Evolutionary conservation across 139 green algal species (phyloP).

Genomic region (Gonium pectorale): DNA sequence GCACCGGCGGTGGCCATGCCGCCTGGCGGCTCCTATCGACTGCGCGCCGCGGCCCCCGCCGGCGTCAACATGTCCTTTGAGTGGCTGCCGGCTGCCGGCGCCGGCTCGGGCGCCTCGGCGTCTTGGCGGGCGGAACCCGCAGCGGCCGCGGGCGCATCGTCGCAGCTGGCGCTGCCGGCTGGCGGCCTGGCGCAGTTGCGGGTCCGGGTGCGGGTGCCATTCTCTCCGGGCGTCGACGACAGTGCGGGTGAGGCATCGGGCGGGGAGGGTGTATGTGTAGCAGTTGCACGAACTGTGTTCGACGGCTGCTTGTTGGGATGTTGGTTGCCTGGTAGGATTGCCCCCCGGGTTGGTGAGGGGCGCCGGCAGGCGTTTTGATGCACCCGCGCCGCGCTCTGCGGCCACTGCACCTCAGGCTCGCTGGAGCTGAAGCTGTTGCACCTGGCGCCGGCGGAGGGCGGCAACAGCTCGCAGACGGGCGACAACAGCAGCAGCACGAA

Average conservation of each 20-base stretch:
- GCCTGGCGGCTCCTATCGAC: neutral
- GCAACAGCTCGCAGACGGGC: too few species aligned
- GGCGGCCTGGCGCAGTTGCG: neutral
- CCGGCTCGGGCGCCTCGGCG: too few species aligned
- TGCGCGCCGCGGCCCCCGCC: neutral
- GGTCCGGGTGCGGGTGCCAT: constrained; percentile 8
- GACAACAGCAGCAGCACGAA: neutral
- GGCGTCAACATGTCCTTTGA: neutral
- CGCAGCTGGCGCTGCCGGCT: neutral
- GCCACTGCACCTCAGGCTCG: neutral
- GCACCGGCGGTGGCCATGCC: neutral
- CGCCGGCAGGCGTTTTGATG: neutral
- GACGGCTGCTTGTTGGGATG: too few species aligned
- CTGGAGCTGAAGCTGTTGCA: neutral
- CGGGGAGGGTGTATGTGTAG: too few species aligned
- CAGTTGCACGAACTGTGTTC: too few species aligned
- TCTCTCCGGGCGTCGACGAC: neutral
- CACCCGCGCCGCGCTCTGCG: neutral
- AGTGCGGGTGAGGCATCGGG: neutral
- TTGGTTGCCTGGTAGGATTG: too few species aligned
- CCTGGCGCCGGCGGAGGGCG: neutral
- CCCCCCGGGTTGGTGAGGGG: too few species aligned
- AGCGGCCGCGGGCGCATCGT: too few species aligned
- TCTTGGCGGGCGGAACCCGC: neutral
- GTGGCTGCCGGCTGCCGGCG: neutral